Base-by-base conservation (phyloP, 805 yeast genomes). In the Spathaspora boniae region DNA sequence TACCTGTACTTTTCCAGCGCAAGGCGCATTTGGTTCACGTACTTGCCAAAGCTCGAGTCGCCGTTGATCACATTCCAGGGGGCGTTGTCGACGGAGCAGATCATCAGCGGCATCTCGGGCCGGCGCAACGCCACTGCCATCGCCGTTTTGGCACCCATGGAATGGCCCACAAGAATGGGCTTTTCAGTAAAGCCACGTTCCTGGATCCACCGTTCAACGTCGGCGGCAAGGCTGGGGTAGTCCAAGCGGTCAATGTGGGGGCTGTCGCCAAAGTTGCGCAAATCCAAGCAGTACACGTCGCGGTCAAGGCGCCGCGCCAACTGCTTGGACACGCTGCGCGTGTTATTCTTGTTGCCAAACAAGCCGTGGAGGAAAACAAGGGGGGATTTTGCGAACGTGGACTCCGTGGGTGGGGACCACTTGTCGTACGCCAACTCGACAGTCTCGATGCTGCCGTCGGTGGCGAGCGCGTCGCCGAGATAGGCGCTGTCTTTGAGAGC, bases 131-230 rank as follows among this genome's bases (percentile, higher is more conserved):
- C 81, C 4, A 84, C 66, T 0, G 93, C 88, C 97, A 91, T 89
- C 5, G 82, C 96, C 0, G 91, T 74, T 51, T 91, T 89, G 4
- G 95, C 98, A 5, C 98, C 98, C 93, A 86, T 82, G 0, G 91
- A 82, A 54, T 84, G 93, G 0, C 94, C 94, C 12, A 84, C 62
- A 14, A 84, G 40, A n/a, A 84, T 74, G 0, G 86, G 82, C 33
- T 72, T 69, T 2, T 56, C 45, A 8, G 38, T 35, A 11, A 36
- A 38, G 4, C 33, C 15, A 9, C 31, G 40, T 6, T 70, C 65
- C 1, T 52, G 48, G 8, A 89, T 72, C 52, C 88, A 91, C 14
- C 60, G 48, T 45, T 80, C 87, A n/a, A 91, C 87, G 55, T 91
- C 98, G 0, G 85, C 80, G 0, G 96, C 82, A 64, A 91, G 65